phyloP scores from a whole-genome alignment of 163 green algal genomes.

The Chlorella variabilis region DNA sequence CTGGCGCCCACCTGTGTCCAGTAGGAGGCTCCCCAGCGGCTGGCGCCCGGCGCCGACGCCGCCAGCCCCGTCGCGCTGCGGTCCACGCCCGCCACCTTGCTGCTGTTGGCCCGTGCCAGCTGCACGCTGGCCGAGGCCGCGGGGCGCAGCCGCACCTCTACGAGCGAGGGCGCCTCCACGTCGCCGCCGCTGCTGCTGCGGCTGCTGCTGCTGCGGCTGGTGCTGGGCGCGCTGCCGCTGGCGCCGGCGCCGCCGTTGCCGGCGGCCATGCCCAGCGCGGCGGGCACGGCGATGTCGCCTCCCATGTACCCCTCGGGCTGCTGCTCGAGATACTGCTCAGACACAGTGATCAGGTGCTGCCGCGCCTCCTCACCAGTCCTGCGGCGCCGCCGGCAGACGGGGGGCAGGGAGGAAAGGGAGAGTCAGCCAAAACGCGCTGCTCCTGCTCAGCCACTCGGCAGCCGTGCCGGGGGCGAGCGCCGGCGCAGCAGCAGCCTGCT shows the following conservation, averaged over 20 bases:
- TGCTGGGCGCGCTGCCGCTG: background rate
- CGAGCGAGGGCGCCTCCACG: background rate
- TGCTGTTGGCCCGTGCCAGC: background rate
- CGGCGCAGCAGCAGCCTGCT: background rate
- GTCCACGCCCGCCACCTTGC: conserved; percentile 24
- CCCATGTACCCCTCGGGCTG: conserved; percentile 46
- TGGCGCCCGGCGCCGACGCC: background rate
- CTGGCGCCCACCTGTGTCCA: conserved; percentile 45
- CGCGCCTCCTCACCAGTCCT: conserved; percentile 50
- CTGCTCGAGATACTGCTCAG: conserved; percentile 39
- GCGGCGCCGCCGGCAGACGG: background rate
- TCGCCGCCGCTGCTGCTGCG: background rate
- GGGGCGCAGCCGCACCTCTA: background rate
- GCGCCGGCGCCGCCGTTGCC: background rate
- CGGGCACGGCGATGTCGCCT: background rate
- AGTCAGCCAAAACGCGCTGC: background rate
- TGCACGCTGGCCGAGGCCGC: background rate
- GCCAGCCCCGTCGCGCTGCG: conserved; percentile 13
- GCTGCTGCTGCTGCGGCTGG: background rate
- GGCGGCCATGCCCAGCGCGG: background rate
- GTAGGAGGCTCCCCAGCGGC: conserved; percentile 66
- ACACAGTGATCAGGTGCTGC: conserved; percentile 38
- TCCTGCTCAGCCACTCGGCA: no score
- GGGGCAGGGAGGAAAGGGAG: background rate
- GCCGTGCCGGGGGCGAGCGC: no score